Conservation (phyloP, 2,329 filamentous ascomycete genomes). For the Trichoderma sp. region DNA sequence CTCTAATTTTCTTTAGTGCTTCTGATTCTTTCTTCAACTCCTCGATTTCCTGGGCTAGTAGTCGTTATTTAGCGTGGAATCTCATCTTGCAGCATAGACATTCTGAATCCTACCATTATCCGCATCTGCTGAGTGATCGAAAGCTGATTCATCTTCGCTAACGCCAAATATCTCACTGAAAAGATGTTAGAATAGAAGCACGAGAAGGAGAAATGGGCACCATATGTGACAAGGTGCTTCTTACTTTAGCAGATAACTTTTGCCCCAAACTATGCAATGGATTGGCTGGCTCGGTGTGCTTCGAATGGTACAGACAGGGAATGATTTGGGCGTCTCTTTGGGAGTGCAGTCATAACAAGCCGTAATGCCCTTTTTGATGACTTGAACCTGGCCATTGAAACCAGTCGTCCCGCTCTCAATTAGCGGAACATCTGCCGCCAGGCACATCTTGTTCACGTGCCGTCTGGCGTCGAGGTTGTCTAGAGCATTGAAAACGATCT, state of each 20-base stretch:
- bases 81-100: neutral
- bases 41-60: constrained; percentile 73
- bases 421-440: constrained; percentile 85
- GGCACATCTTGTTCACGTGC: constrained; percentile 96
- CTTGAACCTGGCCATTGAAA: constrained; percentile 96
- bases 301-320: constrained; percentile 94
- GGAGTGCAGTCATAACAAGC: constrained; percentile 95
- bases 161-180: constrained; percentile 78
- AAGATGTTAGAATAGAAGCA: neutral
- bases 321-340: constrained; percentile 89
- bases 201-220: neutral
- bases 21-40: constrained; percentile 83
- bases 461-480: constrained; percentile 93
- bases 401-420: constrained; percentile 97
- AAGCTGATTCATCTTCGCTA: constrained; percentile 80
- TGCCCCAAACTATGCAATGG: constrained; percentile 98
- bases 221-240: constrained; percentile 34
- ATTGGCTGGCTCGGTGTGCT: constrained; percentile 96
- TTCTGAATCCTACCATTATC: constrained; percentile 66
- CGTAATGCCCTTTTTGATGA: constrained; percentile 87
- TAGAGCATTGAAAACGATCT: constrained; percentile 91
- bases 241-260: constrained; percentile 86
- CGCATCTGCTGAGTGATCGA: constrained; percentile 77
- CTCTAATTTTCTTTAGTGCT: constrained; percentile 79
- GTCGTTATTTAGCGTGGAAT: neutral